Base-by-base conservation (phyloP, 2,329 filamentous ascomycete genomes). In the Venturia carpophila region DNA sequence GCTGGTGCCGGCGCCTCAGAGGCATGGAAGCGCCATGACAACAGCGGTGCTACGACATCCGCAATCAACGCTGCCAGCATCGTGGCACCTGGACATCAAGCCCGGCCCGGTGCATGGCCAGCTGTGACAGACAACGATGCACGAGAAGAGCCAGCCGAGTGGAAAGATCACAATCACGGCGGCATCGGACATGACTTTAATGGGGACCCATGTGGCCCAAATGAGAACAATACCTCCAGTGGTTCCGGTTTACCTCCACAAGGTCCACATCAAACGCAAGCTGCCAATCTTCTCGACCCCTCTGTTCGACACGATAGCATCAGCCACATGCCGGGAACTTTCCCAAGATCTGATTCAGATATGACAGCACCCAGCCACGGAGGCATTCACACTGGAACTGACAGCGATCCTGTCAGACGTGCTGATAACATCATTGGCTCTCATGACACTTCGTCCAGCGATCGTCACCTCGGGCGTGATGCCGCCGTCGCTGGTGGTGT, bases 251-350 rank as follows among this genome's bases (percentile, higher is more conserved):
- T 61, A 34, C 60, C 60, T 27, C 60, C 60, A 27, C 27, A 19
- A 27, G 60, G 60, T 45, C 60, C 60, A n/a, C 60, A 61, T 24
- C n/a, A 61, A 39, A 61, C 60, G 15, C 39, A 61, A 17, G 27
- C 60, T 19, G 60, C 60, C 21, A 61, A 61, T 21, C 37, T 42
- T 11, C 60, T 61, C 39, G 60, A 61, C 24, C 60, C 60, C 6
- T 19, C 52, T 7, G 6, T 55, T 11, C 10, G 49, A 34, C 49
- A 55, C 17, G 49, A 55, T 10, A 34, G 27, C 13, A 55, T 58
- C 52, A 58, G 30, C 17, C 60, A 61, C 21, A 45, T 61, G 39
- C 60, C 60, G 7, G 60, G 60, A 34, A n/a, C 60, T 9, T 61
- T 42, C n/a, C 60, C 60, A 19, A 34, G 52, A 37, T 19, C 52